A percentile compares a stretch with the other conserved stretches of the same genome.
phyloP scores from a whole-genome alignment of 2,329 filamentous ascomycete genomes.

The Sphaerulina musiva region DNA sequence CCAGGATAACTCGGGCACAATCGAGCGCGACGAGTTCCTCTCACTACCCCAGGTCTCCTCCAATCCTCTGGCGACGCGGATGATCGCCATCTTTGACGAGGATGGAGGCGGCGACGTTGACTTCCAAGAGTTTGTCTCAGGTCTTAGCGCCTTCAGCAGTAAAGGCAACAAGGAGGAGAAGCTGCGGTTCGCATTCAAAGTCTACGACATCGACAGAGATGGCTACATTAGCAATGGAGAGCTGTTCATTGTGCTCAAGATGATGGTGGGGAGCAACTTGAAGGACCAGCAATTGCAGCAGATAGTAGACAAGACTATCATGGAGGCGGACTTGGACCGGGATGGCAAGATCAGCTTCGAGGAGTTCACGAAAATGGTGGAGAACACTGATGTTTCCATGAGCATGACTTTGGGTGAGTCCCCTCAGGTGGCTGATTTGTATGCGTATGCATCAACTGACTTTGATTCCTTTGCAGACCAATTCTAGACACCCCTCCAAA shows the following conservation, averaged over 20 bases:
- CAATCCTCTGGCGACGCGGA: constrained; percentile 92
- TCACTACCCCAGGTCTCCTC: constrained; percentile 95
- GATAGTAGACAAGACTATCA: constrained; percentile 99
- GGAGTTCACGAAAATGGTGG: constrained; percentile 98
- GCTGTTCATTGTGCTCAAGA: constrained; percentile 98
- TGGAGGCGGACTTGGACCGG: constrained; percentile 93
- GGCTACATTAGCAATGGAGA: constrained; percentile 98
- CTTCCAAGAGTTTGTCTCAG: constrained; percentile 97
- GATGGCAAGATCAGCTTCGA: constrained; percentile 99
- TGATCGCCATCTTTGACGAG: constrained; percentile 99
- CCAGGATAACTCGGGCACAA: constrained; percentile 94
- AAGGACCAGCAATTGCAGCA: constrained; percentile 98
- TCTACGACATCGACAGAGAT: constrained; percentile 98
- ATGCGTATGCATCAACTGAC: too few relatives aligned
- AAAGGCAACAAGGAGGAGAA: constrained; percentile 99
- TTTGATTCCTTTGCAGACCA: constrained; percentile 12
- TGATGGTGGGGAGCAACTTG: constrained; percentile 99
- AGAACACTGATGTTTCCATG: constrained; percentile 72
- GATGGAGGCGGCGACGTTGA: constrained; percentile 96
- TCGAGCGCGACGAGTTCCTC: constrained; percentile 97
- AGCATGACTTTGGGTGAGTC: constrained; percentile 60
- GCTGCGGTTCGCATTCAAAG: constrained; percentile 94
- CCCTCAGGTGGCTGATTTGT: not conserved
- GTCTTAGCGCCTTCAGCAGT: constrained; percentile 88
- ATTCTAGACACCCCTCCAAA: constrained; percentile 15